Evolutionary conservation across 2,329 filamentous ascomycete species (phyloP).

Genomic region (Drechslerella coelobrocha): DNA sequence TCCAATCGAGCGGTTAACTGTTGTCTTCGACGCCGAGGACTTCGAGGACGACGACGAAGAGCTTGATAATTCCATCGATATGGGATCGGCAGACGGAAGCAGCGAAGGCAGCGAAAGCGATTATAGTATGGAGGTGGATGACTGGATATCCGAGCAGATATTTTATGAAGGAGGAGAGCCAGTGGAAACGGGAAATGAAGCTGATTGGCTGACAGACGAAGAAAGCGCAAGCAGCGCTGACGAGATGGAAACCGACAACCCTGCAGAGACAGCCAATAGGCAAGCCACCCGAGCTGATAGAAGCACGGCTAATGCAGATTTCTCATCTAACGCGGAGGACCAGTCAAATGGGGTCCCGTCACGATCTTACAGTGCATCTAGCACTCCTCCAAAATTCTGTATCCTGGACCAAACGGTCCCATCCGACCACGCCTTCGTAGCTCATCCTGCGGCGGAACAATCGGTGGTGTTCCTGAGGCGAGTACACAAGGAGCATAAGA

Average conservation of each 20-base stretch:
- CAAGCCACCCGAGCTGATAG: background rate
- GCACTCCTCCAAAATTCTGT: constrained; percentile 56
- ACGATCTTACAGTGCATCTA: background rate
- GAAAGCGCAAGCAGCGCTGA: constrained; percentile 57
- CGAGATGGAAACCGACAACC: constrained; percentile 38
- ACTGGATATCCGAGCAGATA: constrained; percentile 57
- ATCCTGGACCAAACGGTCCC: constrained; percentile 61
- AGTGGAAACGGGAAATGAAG: constrained; percentile 60
- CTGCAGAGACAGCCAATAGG: constrained; percentile 10
- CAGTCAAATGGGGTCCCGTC: background rate
- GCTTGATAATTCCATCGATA: constrained; percentile 31
- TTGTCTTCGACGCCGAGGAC: constrained; percentile 59
- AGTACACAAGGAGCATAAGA: constrained; percentile 66
- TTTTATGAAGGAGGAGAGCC: constrained; percentile 60
- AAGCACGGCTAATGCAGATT: background rate
- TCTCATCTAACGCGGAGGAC: background rate
- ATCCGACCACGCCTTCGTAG: constrained; percentile 59
- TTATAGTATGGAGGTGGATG: constrained; percentile 53
- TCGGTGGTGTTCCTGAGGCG: constrained; percentile 60
- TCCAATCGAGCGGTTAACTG: constrained; percentile 61
- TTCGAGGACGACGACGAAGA: constrained; percentile 57
- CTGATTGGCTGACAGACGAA: constrained; percentile 59
- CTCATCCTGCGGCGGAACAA: constrained; percentile 45
- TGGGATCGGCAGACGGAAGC: constrained; percentile 56
- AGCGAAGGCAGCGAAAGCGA: constrained; percentile 56